phyloP scores from a whole-genome alignment of 1,284 basidiomycete genomes.

The Moesziomyces aphidis region DNA sequence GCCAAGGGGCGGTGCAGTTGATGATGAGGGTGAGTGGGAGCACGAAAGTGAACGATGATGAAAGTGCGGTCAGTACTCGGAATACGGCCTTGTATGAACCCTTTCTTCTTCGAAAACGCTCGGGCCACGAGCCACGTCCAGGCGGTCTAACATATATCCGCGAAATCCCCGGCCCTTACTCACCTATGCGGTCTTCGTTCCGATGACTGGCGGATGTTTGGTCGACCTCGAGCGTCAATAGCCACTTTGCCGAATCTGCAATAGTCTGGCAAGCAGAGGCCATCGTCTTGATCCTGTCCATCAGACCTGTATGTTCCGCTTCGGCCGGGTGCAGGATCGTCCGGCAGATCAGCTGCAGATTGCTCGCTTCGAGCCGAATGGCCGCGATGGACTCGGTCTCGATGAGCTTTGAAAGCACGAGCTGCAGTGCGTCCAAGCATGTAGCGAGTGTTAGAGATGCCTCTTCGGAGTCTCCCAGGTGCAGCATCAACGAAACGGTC shows the following conservation, averaged over 20 bases:
- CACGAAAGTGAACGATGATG: neutral
- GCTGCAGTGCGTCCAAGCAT: constrained; percentile 7
- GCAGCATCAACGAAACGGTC: constrained; percentile 10
- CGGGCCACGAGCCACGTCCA: neutral
- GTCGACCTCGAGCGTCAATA: constrained; percentile 18
- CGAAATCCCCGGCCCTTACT: neutral
- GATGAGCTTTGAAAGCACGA: constrained; percentile 8
- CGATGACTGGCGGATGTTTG: neutral
- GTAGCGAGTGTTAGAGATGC: neutral
- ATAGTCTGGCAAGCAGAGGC: constrained; percentile 4
- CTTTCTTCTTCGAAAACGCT: neutral
- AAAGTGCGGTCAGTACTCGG: constrained; percentile 3
- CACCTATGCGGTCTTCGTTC: neutral
- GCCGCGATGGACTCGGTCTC: constrained; percentile 16
- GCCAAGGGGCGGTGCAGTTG: no score
- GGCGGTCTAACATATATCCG: neutral
- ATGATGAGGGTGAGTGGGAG: no score
- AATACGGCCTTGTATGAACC: no score
- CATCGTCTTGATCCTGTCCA: constrained; percentile 4
- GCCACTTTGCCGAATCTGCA: constrained; percentile 2
- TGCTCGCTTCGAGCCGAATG: constrained; percentile 18
- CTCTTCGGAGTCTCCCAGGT: neutral
- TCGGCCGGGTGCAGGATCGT: constrained; percentile 4
- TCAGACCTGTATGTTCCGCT: neutral
- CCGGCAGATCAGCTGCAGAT: constrained; percentile 25